Percentiles rank a stretch among this genome's conserved stretches.
phyloP scores from a whole-genome alignment of 768 basidiomycete species.

The Auriscalpium orientale region DNA sequence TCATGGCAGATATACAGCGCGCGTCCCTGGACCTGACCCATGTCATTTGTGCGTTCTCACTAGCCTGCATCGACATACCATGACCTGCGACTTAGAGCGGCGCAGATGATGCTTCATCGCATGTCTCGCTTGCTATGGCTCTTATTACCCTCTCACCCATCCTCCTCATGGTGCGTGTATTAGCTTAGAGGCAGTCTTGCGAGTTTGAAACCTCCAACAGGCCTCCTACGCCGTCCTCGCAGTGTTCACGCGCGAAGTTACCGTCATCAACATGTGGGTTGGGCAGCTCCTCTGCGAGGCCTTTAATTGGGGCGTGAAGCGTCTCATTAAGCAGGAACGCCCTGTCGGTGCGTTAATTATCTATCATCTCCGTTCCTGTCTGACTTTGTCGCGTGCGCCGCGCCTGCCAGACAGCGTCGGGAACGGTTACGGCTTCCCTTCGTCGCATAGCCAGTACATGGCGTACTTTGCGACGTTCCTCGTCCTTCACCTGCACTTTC shows the following conservation, averaged over 20 bases:
- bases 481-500: conserved; percentile 61
- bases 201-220: conserved; percentile 27
- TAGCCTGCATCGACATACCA: background rate
- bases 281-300: conserved; percentile 70
- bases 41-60: conserved; percentile 19
- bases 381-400: background rate
- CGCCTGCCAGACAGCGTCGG: conserved; percentile 41
- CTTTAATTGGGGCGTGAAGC: conserved; percentile 65
- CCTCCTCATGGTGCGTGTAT: conserved; percentile 21
- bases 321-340: conserved; percentile 55
- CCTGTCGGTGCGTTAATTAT: conserved; percentile 45
- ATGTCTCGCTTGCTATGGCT: conserved; percentile 20
- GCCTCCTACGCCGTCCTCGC: conserved; percentile 73
- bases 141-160: conserved; percentile 28
- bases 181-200: background rate
- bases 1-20: conserved; percentile 3
- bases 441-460: conserved; percentile 88
- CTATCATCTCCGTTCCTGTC: background rate
- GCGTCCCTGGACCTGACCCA: conserved; percentile 20
- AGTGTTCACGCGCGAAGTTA: conserved; percentile 68
- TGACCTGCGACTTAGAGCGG: background rate
- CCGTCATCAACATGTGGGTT: conserved; percentile 78
- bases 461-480: conserved; percentile 78
- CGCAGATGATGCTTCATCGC: conserved; percentile 24
- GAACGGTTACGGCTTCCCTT: conserved; percentile 80